These are phyloP conservation scores for Mychonastes homosphaera DNA, from an alignment of 139 green algal genomes.

Conservation along the genomic window DNA sequence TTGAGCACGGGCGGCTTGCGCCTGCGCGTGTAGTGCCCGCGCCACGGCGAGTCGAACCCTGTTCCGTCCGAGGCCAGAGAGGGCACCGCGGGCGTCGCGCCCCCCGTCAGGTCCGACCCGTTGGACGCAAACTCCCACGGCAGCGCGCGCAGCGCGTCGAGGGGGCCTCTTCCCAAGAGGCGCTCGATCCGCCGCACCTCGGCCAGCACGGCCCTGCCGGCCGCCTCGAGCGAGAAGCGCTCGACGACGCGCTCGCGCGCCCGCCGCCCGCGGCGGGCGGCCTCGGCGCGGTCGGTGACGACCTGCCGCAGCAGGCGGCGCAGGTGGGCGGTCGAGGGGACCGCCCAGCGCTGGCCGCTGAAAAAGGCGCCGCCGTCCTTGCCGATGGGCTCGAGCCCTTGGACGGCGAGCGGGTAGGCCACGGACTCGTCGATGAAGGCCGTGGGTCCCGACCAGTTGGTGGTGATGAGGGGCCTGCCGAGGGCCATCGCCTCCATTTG, in stretches of 20 bases:
- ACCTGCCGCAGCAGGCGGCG: conserved; percentile 33
- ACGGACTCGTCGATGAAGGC: conserved; percentile 34
- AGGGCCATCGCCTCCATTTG: conserved; percentile 53
- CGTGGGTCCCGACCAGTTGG: conserved; percentile 41
- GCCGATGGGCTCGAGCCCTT: not conserved
- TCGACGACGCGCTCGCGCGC: conserved; percentile 27
- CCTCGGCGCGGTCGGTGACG: conserved; percentile 21
- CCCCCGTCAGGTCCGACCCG: too few species aligned
- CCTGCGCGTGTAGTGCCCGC: too few species aligned
- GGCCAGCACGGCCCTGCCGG: conserved; percentile 19
- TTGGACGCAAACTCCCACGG: too few species aligned
- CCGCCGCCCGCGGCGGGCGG: conserved; percentile 13
- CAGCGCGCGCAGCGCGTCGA: too few species aligned
- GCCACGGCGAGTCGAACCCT: too few species aligned
- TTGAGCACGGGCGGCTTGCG: too few species aligned
- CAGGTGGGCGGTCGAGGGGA: conserved; percentile 31
- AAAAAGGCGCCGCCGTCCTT: conserved; percentile 6
- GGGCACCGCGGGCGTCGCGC: too few species aligned
- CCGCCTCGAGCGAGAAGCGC: conserved; percentile 24
- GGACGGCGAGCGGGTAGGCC: conserved; percentile 32
- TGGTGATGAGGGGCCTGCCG: conserved; percentile 35
- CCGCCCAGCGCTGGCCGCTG: conserved; percentile 32
- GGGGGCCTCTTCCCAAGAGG: too few species aligned
- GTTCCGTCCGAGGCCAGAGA: too few species aligned
- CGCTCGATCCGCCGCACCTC: conserved; percentile 24